Conservation (phyloP, 371 early-diverging fungal genomes). For the Zopfochytrium polystomum region DNA sequence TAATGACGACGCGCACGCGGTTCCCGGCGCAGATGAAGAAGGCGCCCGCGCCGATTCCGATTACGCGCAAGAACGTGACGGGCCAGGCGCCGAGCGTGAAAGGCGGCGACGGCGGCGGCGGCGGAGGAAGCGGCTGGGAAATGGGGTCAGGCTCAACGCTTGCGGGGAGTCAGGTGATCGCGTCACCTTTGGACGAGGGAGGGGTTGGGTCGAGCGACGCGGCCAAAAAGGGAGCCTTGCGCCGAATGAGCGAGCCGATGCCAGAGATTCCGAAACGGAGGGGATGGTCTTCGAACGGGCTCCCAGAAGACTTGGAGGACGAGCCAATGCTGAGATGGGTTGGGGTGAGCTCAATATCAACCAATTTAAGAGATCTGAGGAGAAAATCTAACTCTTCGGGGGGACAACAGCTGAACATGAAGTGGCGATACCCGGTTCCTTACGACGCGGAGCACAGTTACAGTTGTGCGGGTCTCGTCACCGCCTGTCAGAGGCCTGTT, state of each 20-base stretch:
- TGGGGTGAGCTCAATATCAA: slow-evolving; percentile 9
- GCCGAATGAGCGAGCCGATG: too few species aligned
- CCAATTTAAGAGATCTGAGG: background rate
- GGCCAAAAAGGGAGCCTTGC: too few species aligned
- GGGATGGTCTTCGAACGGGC: slow-evolving; percentile 19
- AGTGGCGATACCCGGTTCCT: slow-evolving; percentile 21
- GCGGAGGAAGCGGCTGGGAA: too few species aligned
- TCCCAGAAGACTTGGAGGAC: slow-evolving; percentile 17
- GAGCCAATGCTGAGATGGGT: slow-evolving; percentile 9
- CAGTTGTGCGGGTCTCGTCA: slow-evolving; percentile 12
- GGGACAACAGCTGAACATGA: slow-evolving; percentile 17
- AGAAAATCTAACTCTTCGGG: background rate
- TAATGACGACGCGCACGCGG: background rate
- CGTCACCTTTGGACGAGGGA: background rate
- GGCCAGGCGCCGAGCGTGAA: background rate
- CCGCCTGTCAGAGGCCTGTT: slow-evolving; percentile 5
- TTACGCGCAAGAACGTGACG: background rate
- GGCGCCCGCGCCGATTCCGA: background rate
- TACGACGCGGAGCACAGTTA: background rate
- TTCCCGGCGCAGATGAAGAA: background rate
- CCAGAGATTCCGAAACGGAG: slow-evolving; percentile 13
- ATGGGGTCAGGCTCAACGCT: background rate
- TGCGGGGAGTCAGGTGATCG: background rate
- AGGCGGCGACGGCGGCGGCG: too few species aligned
- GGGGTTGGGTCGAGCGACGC: background rate